Evolutionary conservation across 2,329 filamentous ascomycete species (phyloP), one percentile per base, ranked within the genome.

Genomic region (Fusarium anthophilum): DNA sequence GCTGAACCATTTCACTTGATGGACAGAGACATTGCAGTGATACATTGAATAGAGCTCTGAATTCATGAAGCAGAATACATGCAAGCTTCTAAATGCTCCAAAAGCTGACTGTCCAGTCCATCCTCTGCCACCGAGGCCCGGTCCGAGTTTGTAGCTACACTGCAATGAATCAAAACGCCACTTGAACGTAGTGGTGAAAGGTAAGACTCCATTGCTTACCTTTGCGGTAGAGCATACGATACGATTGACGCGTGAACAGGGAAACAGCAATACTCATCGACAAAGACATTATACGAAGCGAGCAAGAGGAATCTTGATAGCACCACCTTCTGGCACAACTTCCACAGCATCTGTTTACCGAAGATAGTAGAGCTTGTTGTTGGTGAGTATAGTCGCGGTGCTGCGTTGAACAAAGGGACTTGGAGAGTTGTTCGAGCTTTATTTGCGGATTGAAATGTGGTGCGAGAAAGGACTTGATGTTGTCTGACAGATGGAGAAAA

Each of bases 391-490:
- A 41, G 43, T 47, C n/a, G 15, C 14, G 4, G 54, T 70, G 35
- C 24, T 41, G 41, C 20, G 61, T 71, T 39, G 45, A 62, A 71
- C 50, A 35, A 20, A 37, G 18, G 41, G 22, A 65, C 30, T 22
- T 30, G 43, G 8, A 32, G 26, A 67, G 61, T 50, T 45, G n/a
- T 24, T 26, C 55, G 56, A 71, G 44, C 62, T 62, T 41, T 71
- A 53, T 45, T 70, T 61, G 66, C 50, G 39, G 18, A n/a, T 53
- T 37, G 32, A 3, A 8, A 59, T 63, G 58, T 44, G 28, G 44
- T 69, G 55, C 20, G 17, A 44, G 47, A 54, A 47, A 7, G 39
- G 26, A 18, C 6, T 44, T 39, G 55, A 35, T 38, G 44, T 9
- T 56, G 53, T 53, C 26, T 15, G 35, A 70, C 45, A 35, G 11